A percentile compares a stretch with the other conserved stretches of the same genome.
Evolutionary conservation across 768 basidiomycete species (phyloP).

Genomic region (Tricholoma terreum): DNA sequence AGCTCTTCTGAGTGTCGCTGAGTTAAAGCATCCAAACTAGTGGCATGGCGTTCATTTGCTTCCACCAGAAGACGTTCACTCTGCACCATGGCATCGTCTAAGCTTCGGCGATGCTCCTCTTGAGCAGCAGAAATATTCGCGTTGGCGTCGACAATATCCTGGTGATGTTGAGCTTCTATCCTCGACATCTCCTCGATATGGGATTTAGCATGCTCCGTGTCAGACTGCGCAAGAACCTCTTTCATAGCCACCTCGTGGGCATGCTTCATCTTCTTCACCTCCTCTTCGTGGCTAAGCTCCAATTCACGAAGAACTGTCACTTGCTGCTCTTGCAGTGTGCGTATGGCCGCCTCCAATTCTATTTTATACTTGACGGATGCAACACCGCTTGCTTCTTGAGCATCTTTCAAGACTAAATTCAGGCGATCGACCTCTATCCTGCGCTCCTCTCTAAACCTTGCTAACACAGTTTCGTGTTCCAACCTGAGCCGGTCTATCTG

Average conservation of each 20-base stretch:
- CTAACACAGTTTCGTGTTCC: conserved; percentile 53
- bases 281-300: conserved; percentile 54
- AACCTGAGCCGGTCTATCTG: conserved; percentile 59
- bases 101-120: conserved; percentile 32
- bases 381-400: conserved; percentile 42
- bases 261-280: conserved; percentile 45
- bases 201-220: conserved; percentile 24
- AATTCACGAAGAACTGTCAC: conserved; percentile 50
- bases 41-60: conserved; percentile 45
- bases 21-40: conserved; percentile 48
- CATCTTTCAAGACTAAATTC: conserved; percentile 38
- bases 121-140: conserved; percentile 36
- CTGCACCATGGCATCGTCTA: conserved; percentile 35
- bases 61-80: conserved; percentile 38
- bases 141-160: conserved; percentile 40
- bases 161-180: conserved; percentile 47
- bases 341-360: conserved; percentile 49
- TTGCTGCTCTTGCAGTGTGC: conserved; percentile 53
- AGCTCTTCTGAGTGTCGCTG: conserved; percentile 47
- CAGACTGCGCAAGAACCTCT: conserved; percentile 21
- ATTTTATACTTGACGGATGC: conserved; percentile 32
- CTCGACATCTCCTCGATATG: conserved; percentile 37
- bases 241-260: conserved; percentile 44
- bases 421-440: conserved; percentile 49
- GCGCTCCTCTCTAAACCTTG: conserved; percentile 54